These are phyloP conservation scores for Centaurea solstitialis DNA, from an alignment of 129 eudicot genomes.

Conservation along the genomic window DNA sequence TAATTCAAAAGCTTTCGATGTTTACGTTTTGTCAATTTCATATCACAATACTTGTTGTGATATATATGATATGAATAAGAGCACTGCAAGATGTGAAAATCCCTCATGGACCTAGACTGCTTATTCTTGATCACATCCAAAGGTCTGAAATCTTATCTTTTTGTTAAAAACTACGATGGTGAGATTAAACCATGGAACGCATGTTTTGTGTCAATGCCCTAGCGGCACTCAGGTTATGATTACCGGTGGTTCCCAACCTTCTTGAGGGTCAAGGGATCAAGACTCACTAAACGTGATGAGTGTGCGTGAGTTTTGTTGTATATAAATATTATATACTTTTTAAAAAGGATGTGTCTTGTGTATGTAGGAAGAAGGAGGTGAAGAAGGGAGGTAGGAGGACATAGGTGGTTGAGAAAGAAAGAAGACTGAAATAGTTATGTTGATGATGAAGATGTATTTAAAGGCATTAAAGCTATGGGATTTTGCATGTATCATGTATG, in stretches of 20 bases:
- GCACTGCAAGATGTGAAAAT: slow-evolving; percentile 79
- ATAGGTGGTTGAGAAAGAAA: neutral
- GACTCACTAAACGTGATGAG: neutral
- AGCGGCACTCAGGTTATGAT: too few species aligned
- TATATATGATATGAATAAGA: slow-evolving; percentile 34
- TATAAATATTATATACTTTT: neutral
- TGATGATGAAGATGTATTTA: neutral
- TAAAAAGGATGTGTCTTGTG: neutral
- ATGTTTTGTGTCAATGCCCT: too few species aligned
- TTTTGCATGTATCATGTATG: neutral
- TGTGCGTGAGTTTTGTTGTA: neutral
- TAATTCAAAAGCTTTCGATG: too few species aligned
- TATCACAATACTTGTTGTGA: too few species aligned
- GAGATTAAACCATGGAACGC: too few species aligned
- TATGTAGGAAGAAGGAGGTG: slow-evolving; percentile 12
- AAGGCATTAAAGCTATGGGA: neutral
- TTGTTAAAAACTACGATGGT: too few species aligned
- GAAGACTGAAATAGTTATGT: neutral
- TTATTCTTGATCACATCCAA: slow-evolving; percentile 73
- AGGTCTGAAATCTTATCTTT: slow-evolving; percentile 36
- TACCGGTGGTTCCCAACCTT: too few species aligned
- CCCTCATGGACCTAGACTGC: slow-evolving; percentile 89
- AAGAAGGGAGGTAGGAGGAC: slow-evolving; percentile 1
- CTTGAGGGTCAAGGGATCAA: neutral
- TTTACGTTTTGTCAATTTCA: too few species aligned